These are phyloP conservation scores for Phytophthora colocasiae DNA, from an alignment of 352 stramenopile genomes.

Conservation along the genomic window DNA sequence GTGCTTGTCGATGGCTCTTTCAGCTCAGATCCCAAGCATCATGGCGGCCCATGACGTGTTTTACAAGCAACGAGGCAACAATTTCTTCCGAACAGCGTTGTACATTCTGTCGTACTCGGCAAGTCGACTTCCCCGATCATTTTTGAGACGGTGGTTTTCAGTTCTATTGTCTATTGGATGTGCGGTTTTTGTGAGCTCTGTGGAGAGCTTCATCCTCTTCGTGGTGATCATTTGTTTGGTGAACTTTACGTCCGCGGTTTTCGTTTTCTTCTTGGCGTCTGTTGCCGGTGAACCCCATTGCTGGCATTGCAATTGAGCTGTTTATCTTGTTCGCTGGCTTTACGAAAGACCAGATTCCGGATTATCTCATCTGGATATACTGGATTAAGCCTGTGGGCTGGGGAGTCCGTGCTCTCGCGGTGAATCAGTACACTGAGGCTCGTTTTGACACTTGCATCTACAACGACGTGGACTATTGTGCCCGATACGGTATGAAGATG, in stretches of 20 bases:
- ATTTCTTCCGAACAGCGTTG: slow-evolving; percentile 27
- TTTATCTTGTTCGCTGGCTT: slow-evolving; percentile 27
- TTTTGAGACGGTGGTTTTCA: slow-evolving; percentile 18
- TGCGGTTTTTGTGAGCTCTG: slow-evolving; percentile 30
- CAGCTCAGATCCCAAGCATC: slow-evolving; percentile 16
- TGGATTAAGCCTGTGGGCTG: slow-evolving; percentile 29
- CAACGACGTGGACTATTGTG: slow-evolving; percentile 37
- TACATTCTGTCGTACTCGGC: slow-evolving; percentile 23
- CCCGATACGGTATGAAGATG: slow-evolving; percentile 26
- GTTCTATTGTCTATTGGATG: slow-evolving; percentile 30
- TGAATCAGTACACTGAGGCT: slow-evolving; percentile 35
- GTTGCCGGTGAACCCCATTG: slow-evolving; percentile 14
- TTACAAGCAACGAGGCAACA: slow-evolving; percentile 27
- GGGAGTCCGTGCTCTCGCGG: slow-evolving; percentile 23
- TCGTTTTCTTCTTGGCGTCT: slow-evolving; percentile 29
- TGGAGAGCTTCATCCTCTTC: slow-evolving; percentile 22
- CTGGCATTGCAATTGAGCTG: slow-evolving; percentile 4
- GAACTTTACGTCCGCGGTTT: slow-evolving; percentile 12
- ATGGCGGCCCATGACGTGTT: slow-evolving; percentile 27
- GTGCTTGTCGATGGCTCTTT: slow-evolving; percentile 22
- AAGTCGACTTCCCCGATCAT: slow-evolving; percentile 24
- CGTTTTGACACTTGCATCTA: slow-evolving; percentile 39
- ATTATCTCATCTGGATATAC: slow-evolving; percentile 31
- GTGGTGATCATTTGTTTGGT: slow-evolving; percentile 18
- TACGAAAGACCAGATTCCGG: slow-evolving; percentile 28